These are phyloP conservation scores for Xylaria digitata DNA, from an alignment of 2,329 filamentous ascomycete species.

Conservation along the genomic window DNA sequence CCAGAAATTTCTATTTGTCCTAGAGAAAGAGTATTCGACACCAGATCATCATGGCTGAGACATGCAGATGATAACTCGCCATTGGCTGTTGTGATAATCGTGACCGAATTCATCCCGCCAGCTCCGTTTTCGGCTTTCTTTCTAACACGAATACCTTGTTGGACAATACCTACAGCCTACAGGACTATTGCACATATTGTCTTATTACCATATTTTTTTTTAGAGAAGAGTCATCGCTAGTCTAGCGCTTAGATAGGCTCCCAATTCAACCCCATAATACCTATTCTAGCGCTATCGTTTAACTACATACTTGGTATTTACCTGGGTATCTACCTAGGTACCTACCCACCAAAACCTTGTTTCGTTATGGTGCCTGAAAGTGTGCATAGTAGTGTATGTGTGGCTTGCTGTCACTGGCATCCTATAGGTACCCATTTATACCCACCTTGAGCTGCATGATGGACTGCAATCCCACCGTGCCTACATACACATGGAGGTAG, in stretches of 20 bases:
- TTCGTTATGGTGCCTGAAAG: conserved; percentile 17
- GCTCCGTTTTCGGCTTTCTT: conserved; percentile 48
- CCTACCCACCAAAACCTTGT: conserved; percentile 8
- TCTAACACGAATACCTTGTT: conserved; percentile 24
- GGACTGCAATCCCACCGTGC: conserved; percentile 34
- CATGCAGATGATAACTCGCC: conserved; percentile 41
- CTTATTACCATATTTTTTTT: conserved; percentile 11
- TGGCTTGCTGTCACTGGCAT: conserved; percentile 14
- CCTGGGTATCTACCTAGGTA: background rate
- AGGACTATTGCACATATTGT: conserved; percentile 10
- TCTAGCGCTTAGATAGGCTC: conserved; percentile 26
- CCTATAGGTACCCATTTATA: conserved; percentile 21
- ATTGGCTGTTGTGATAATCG: conserved; percentile 41
- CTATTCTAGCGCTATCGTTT: conserved; percentile 9
- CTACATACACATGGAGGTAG: background rate
- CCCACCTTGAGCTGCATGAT: conserved; percentile 37
- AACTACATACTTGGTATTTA: too few species aligned
- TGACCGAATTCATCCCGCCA: conserved; percentile 36
- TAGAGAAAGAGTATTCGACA: conserved; percentile 24
- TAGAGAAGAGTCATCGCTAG: conserved; percentile 32
- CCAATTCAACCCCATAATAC: conserved; percentile 5
- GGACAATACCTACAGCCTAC: conserved; percentile 7
- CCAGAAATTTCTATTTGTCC: conserved; percentile 38
- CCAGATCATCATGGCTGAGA: conserved; percentile 30
- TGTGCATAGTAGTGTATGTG: conserved; percentile 15